Conservation (phyloP, 139 green algal genomes). For the Chlorella sp. region DNA sequence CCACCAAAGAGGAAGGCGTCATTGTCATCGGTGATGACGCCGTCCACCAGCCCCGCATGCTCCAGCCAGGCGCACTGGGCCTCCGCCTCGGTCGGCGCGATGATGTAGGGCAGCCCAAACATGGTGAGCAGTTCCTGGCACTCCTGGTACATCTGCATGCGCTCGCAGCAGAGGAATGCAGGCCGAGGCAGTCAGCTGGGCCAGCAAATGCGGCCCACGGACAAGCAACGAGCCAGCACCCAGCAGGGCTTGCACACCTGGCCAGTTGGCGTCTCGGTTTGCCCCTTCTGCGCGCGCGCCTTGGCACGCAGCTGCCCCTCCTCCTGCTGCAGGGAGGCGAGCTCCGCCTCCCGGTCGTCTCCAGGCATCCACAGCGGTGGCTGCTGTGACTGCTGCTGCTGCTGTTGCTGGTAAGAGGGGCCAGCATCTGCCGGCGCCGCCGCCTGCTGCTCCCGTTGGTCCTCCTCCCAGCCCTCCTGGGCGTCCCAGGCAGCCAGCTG, state of each 20-base stretch:
- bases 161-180: no score
- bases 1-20: slow-evolving; percentile 98
- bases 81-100: slow-evolving; percentile 93
- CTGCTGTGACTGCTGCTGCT: not conserved
- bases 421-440: not conserved
- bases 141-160: slow-evolving; percentile 29
- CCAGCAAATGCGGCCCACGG: not conserved
- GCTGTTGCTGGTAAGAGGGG: slow-evolving; percentile 6
- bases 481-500: not conserved
- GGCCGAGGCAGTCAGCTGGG: no score
- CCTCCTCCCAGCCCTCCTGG: slow-evolving; percentile 1
- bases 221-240: slow-evolving; percentile 31
- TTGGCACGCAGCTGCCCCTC: slow-evolving; percentile 28
- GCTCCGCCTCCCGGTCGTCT: slow-evolving; percentile 36
- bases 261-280: slow-evolving; percentile 61
- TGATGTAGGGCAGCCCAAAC: slow-evolving; percentile 98
- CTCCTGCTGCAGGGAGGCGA: slow-evolving; percentile 37
- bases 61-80: slow-evolving; percentile 96
- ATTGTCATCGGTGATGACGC: slow-evolving; percentile 97
- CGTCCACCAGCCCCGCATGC: slow-evolving; percentile 85
- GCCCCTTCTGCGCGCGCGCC: slow-evolving; percentile 22
- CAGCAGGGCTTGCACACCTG: slow-evolving; percentile 95
- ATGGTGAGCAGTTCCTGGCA: slow-evolving; percentile 48
- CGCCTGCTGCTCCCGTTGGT: not conserved
- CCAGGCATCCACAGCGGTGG: not conserved